Evolutionary conservation across 805 yeast species (phyloP), one percentile per base, ranked within the genome.

Genomic region (Candida pseudoglaebosa): DNA sequence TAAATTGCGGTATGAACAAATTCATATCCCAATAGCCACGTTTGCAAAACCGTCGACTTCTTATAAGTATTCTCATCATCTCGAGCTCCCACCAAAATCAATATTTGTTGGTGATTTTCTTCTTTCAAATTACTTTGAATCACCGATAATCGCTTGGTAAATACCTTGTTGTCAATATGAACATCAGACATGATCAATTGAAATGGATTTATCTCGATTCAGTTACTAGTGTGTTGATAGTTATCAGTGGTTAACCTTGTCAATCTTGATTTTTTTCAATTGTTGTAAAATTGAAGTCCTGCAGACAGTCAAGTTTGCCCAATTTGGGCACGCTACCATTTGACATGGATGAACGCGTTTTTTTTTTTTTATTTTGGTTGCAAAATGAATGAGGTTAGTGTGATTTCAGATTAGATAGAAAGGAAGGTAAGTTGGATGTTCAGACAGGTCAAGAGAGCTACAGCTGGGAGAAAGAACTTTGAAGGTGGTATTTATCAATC

Each of bases 11-110:
- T 89, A 36, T 93, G 93, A n/a, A 95, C 95, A 56, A 91, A 91
- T 58, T 93, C 98, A 58, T 90, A 91, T 3, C 97, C 96, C 35
- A 91, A 65, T 38, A 91, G 67, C 98, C 98, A 91, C 37, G 80
- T 84, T 58, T 90, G 97, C 34, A 90, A 62, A 32, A 84, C 82
- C 1, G 95, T 81, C 9, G 95, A 82, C 62, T 87, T 87, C 56
- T 84, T 88, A 61, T 87, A 89, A 34, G 95, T 95, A 57, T 88
- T 84, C 47, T 84, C 91, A 43, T 85, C 93, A 56, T 87, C 89
- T 32, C 86, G 70, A 5, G 95, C 84, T 9, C 97, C 98, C 34
- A 84, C 82, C 10, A 86, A 78, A 33, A 86, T 76, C 43, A 88
- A 50, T 15, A 64, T 47, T 32, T 62, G 57, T 6, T 58, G 41